phyloP scores from a whole-genome alignment of 176 grass and related monocot genomes.

The Secale cereale region DNA sequence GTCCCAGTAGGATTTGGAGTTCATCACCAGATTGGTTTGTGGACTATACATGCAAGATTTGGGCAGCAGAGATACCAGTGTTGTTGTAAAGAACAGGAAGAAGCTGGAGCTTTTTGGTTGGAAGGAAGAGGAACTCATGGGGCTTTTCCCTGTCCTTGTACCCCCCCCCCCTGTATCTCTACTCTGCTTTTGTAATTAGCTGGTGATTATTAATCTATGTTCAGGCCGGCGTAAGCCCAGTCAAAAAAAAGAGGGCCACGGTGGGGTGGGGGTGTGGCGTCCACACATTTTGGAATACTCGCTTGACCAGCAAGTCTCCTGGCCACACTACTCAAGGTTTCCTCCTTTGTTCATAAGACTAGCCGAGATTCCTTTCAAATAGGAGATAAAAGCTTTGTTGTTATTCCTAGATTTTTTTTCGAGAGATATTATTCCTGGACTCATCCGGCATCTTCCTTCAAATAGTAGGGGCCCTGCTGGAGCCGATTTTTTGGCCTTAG shows the following conservation, averaged over 20 bases:
- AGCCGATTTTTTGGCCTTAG: too few species aligned
- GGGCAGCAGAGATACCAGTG: not conserved
- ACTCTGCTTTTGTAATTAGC: too few species aligned
- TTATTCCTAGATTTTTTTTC: too few species aligned
- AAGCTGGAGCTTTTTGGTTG: not conserved
- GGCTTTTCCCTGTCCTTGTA: not conserved
- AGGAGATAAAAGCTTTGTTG: too few species aligned
- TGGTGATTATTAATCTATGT: too few species aligned
- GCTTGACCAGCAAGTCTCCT: not conserved
- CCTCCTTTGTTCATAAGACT: not conserved
- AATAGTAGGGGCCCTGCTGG: too few species aligned
- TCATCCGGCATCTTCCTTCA: too few species aligned
- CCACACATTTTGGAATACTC: not conserved
- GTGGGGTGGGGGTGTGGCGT: not conserved
- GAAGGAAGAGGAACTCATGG: not conserved
- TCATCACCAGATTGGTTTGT: slow-evolving; percentile 9
- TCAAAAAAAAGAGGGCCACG: too few species aligned
- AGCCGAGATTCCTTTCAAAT: too few species aligned
- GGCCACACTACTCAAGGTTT: not conserved
- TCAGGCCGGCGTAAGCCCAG: too few species aligned
- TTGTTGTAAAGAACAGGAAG: not conserved
- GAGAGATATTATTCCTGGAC: too few species aligned
- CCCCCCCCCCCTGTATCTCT: too few species aligned
- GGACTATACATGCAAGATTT: not conserved
- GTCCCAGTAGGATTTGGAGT: slow-evolving; percentile 29